Base-by-base conservation (phyloP, 2,329 filamentous ascomycete genomes). In the Claviceps paspali region DNA sequence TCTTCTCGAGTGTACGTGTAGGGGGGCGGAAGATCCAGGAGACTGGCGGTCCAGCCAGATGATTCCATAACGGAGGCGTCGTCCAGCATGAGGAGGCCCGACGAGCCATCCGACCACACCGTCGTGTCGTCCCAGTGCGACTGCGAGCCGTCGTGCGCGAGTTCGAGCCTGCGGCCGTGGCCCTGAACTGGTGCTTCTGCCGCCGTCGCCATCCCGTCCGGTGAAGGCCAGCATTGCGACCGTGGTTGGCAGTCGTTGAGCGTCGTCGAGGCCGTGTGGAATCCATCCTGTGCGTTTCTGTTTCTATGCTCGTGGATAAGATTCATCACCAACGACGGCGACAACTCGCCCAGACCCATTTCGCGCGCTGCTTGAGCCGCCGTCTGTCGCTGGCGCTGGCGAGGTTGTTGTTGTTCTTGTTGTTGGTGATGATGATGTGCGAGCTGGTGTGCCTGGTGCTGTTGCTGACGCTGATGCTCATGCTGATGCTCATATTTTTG, bases 91-190 rank as follows among this genome's bases (percentile, higher is more conserved):
- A 39, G 29, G 5, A 41, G 15, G 15, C n/a, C 39, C 15, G 36
- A 39, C 24, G 36, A 39, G 11, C 32, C 33, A 18, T 41, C 39
- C 4, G 39, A 41, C 40, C 36, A 41, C 12, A 34, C 36, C 12
- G 40, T 41, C 26, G 40, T 38, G 24, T 33, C 36, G 24, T 38
- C 36, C 36, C 40, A n/a, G n/a, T n/a, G n/a, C n/a, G n/a, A 41
- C 19, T 33, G 40, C 19, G 29, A 36, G 10, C 11, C 14, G 10
- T 36, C 33, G 14, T 24, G 18, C n/a, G n/a, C n/a, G n/a, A n/a
- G n/a, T n/a, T n/a, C n/a, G n/a, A n/a, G n/a, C n/a, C n/a, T n/a
- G n/a, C n/a, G n/a, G n/a, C n/a, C n/a, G n/a, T n/a, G n/a, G n/a
- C n/a, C n/a, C n/a, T n/a, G n/a, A n/a, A n/a, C n/a, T n/a, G n/a